Percentiles rank a stretch among this genome's conserved stretches.
Conservation (phyloP, 345 rosid genomes). For the Moringa oleifera region DNA sequence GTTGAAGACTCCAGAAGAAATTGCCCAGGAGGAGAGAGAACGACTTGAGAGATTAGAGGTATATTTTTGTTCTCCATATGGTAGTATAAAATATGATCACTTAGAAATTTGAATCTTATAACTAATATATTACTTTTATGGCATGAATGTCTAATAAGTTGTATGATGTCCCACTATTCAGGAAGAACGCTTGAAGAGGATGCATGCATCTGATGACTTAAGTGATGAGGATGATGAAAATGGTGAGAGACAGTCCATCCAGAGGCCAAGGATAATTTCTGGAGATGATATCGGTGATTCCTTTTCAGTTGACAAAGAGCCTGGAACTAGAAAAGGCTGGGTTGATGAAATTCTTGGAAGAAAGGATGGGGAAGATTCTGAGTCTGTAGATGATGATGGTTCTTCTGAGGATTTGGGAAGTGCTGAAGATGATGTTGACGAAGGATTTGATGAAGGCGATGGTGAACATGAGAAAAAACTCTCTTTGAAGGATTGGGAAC, state of each 20-base stretch:
- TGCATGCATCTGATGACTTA: conserved; percentile 62
- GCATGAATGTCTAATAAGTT: no score
- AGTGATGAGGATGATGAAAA: conserved; percentile 73
- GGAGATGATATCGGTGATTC: conserved; percentile 97
- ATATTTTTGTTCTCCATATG: conserved; percentile 14
- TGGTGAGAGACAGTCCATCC: conserved; percentile 30
- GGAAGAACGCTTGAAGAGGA: conserved; percentile 84
- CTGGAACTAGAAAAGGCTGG: conserved; percentile 60
- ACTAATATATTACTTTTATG: no score
- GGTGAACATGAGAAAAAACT: conserved; percentile 22
- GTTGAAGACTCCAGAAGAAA: conserved; percentile 89
- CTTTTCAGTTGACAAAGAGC: conserved; percentile 58
- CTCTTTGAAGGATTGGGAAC: conserved; percentile 78
- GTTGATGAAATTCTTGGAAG: conserved; percentile 79
- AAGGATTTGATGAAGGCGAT: conserved; percentile 44
- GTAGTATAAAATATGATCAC: no score
- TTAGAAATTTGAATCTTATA: no score
- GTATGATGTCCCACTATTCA: conserved; percentile 18
- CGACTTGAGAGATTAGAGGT: conserved; percentile 79
- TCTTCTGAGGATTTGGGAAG: conserved; percentile 52
- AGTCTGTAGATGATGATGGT: conserved; percentile 46
- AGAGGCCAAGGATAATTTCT: conserved; percentile 42
- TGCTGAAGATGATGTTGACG: conserved; percentile 41
- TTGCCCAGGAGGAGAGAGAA: conserved; percentile 90
- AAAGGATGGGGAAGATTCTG: conserved; percentile 44